These are phyloP conservation scores for Ogataea dorogensis DNA, from an alignment of 805 yeast species.

Conservation along the genomic window DNA sequence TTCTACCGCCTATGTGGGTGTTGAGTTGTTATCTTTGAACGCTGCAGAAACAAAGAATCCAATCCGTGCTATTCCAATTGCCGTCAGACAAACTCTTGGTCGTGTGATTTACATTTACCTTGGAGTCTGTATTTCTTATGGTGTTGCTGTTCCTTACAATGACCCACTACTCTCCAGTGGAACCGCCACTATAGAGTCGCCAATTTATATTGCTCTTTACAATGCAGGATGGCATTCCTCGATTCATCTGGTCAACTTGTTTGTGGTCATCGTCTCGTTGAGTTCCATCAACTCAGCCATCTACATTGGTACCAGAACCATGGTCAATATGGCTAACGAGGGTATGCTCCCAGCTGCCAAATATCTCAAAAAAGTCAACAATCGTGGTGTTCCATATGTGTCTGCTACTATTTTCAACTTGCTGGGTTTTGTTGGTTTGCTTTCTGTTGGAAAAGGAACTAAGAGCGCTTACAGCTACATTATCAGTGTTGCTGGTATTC, in stretches of 20 bases:
- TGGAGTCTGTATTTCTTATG: conserved; percentile 53
- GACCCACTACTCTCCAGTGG: conserved; percentile 44
- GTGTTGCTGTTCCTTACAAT: conserved; percentile 57
- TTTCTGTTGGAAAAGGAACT: conserved; percentile 59
- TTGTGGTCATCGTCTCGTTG: conserved; percentile 60
- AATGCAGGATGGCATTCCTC: conserved; percentile 55
- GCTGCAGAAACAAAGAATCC: conserved; percentile 66
- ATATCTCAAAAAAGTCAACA: conserved; percentile 49
- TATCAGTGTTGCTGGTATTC: conserved; percentile 63
- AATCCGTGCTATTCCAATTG: conserved; percentile 53
- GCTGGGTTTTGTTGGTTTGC: conserved; percentile 54
- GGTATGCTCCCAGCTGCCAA: conserved; percentile 40
- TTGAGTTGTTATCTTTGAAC: conserved; percentile 49
- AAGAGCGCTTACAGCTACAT: conserved; percentile 59
- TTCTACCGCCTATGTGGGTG: conserved; percentile 80
- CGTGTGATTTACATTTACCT: conserved; percentile 54
- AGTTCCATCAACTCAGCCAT: conserved; percentile 71
- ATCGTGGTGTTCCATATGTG: conserved; percentile 61
- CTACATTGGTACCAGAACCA: conserved; percentile 66
- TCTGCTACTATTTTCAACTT: conserved; percentile 55
- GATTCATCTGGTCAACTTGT: conserved; percentile 61
- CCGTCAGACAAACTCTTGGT: conserved; percentile 54
- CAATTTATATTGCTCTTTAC: conserved; percentile 47
- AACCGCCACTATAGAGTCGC: conserved; percentile 44
- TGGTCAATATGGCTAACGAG: conserved; percentile 61